phyloP scores from a whole-genome alignment of 192 early-diverging fungal genomes.

The Coemansia sp. region DNA sequence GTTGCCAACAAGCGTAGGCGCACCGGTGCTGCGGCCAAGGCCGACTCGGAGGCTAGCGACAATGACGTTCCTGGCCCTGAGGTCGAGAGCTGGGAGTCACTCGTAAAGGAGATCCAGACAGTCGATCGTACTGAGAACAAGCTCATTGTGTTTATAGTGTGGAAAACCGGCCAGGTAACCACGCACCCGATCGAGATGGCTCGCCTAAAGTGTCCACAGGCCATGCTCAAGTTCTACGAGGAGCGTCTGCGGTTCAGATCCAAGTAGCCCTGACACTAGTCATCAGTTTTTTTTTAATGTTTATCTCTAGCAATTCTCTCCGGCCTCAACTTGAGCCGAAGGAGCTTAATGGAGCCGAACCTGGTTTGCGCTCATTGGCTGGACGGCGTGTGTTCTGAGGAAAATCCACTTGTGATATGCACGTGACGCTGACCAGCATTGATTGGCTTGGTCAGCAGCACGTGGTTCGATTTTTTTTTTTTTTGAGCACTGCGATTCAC shows the following conservation, averaged over 20 bases:
- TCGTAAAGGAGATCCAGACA: constrained; percentile 28
- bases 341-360: not conserved
- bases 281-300: not conserved
- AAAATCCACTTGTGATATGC: constrained; percentile 13
- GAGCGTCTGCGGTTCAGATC: constrained; percentile 53
- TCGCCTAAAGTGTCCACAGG: constrained; percentile 48
- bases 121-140: constrained; percentile 17
- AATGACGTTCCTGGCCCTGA: constrained; percentile 1
- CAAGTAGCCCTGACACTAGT: constrained; percentile 5
- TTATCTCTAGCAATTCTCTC: not conserved
- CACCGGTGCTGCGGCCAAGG: not conserved
- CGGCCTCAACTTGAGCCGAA: not conserved
- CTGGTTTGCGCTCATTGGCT: not conserved
- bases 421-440: constrained; percentile 23
- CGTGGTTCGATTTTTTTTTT: constrained; percentile 44
- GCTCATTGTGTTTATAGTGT: constrained; percentile 44
- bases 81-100: constrained; percentile 30
- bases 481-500: constrained; percentile 1
- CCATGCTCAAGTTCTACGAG: constrained; percentile 58
- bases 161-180: constrained; percentile 51
- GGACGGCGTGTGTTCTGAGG: not conserved
- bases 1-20: constrained; percentile 27
- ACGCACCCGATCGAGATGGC: constrained; percentile 38
- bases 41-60: not conserved
- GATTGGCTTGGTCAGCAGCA: constrained; percentile 34